Evolutionary conservation across 768 basidiomycete species (phyloP), one percentile per base, ranked within the genome.

Genomic region (Tricholoma furcatifolium): DNA sequence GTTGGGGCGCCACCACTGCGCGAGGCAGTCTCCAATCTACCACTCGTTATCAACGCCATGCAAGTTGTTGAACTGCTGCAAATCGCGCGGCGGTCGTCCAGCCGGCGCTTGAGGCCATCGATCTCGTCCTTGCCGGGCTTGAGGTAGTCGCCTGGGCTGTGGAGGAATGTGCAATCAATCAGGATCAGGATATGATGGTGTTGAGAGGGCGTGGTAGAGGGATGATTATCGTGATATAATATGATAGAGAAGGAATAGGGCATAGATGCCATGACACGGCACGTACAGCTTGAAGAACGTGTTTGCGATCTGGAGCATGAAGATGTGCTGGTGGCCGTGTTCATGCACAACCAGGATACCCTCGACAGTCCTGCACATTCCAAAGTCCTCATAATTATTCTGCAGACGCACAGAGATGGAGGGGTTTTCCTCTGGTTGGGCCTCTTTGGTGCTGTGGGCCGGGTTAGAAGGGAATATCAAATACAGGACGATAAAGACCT

Each of bases 271-370:
- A n/a, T n/a, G n/a, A n/a, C n/a, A n/a, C n/a, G n/a, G n/a, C n/a
- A 76, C 88, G 62, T 62, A 93, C 93, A 99, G 84, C 70, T 98
- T 98, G 81, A 98, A 98, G 71, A 98, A 99, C 14, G 94, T 93
- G 68, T 97, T 98, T 18, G 95, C 97, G 65, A 99, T 97, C 66
- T 98, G 97, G 5, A 98, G 81, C 87, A 98, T 94, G 59, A 99
- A 83, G 56, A 98, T 93, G 64, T 99, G 96, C 1, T 96, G 95
- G 64, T 96, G 93, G 0, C 95, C 96, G 61, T 98, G 95, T 67
- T 98, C 94, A 70, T 97, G 92, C 4, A 94, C 93, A 50, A 95
- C 87, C 6, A 92, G 78, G 45, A 91, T 84, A 41, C 85, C 93
- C 64, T 97, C 95, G 7, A 97, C 95, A 0, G 96, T 97, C 17